Base-by-base conservation (phyloP, 495 filamentous ascomycete genomes). In the Daldinia caldariorum region DNA sequence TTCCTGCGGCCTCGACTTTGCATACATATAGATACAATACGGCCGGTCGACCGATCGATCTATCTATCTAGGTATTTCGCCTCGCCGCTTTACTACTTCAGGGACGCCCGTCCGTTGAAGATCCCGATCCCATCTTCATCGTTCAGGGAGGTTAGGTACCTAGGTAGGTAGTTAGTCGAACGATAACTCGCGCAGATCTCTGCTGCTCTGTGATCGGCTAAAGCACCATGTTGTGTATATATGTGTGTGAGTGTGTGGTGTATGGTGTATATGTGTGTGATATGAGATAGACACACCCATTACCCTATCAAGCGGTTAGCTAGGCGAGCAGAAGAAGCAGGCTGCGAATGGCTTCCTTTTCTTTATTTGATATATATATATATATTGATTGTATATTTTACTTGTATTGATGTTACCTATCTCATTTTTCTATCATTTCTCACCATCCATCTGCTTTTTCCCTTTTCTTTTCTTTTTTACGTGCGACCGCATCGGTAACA, bases 331-430 rank as follows among this genome's bases (percentile, higher is more conserved):
- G 13, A 3, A 9, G 26, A 26, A 26, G 26, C 18, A 29, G 34
- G 34, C 37, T 37, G 57, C 20, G 57, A 60, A 58, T 58, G 37
- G 56, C 56, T 29, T 56, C 53, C 31, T 20, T 20, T 20, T 55
- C 9, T 20, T 20, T 32, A 26, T 26, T 3, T 26, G 26, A 26
- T 26, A 26, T 26, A 26, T 26, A 26, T 26, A 26, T 26, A 1
- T 26, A 26, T 26, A n/a, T n/a, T n/a, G n/a, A n/a, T n/a, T n/a
- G 26, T 26, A 26, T 26, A 26, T 26, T 26, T 26, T 26, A 26
- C 26, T 26, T 26, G 26, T 3, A 26, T 26, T 26, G n/a, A n/a
- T n/a, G n/a, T n/a, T n/a, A n/a, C n/a, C n/a, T 26, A 26, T 26
- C 26, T 26, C 3, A 26, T 26, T 26, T 26, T 26, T 26, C 1